phyloP scores from a whole-genome alignment of 2,329 filamentous ascomycete species.

The Alternaria sp. region DNA sequence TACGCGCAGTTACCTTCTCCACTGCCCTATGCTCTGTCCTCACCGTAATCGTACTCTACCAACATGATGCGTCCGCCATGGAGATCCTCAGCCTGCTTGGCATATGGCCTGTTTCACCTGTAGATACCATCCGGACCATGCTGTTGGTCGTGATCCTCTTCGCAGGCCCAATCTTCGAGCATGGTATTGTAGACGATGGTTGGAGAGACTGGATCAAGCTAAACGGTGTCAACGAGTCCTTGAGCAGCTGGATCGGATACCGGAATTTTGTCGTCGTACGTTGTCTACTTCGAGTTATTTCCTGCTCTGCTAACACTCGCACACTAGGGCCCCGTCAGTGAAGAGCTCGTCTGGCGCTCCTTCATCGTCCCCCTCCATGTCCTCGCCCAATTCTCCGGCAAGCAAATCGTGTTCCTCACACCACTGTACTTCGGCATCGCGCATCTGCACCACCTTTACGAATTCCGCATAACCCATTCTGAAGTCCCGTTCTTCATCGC shows the following conservation, averaged over 20 bases:
- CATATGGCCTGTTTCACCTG: slow-evolving; percentile 77
- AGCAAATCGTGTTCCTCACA: slow-evolving; percentile 77
- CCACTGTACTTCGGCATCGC: slow-evolving; percentile 93
- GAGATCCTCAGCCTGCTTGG: slow-evolving; percentile 76
- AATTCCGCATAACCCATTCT: slow-evolving; percentile 85
- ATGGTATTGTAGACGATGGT: slow-evolving; percentile 73
- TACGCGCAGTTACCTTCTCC: slow-evolving; percentile 80
- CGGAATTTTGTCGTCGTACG: slow-evolving; percentile 86
- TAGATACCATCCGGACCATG: slow-evolving; percentile 71
- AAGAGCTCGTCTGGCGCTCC: slow-evolving; percentile 93
- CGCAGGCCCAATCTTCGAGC: slow-evolving; percentile 83
- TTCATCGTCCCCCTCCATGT: slow-evolving; percentile 85
- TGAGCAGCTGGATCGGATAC: slow-evolving; percentile 81
- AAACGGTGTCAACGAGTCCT: slow-evolving; percentile 62
- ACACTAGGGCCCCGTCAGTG: slow-evolving; percentile 76
- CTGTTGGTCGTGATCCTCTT: slow-evolving; percentile 82
- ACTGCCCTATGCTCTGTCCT: slow-evolving; percentile 72
- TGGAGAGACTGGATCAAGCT: slow-evolving; percentile 72
- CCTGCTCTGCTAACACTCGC: slow-evolving; percentile 19
- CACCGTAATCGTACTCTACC: slow-evolving; percentile 73
- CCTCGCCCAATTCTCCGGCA: slow-evolving; percentile 63
- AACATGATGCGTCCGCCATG: slow-evolving; percentile 60
- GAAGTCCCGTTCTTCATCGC: slow-evolving; percentile 70
- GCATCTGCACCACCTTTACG: slow-evolving; percentile 95
- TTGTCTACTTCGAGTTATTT: slow-evolving; percentile 21